Evolutionary conservation across 768 basidiomycete species (phyloP), one percentile per base, ranked within the genome.

Genomic region (Boletus speciosus): DNA sequence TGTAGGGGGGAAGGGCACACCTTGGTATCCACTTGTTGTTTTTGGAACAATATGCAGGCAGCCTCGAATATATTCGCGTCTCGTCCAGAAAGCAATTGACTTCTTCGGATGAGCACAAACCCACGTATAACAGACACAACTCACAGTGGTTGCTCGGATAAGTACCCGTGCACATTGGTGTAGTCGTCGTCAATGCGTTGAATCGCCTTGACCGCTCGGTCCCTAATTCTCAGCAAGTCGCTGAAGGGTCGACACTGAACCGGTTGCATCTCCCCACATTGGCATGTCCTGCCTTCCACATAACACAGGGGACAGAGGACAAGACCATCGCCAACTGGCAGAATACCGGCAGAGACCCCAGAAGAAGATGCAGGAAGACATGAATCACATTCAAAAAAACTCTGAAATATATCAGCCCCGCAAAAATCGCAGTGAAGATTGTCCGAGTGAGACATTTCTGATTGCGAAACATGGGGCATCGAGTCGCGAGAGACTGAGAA

Each of bases 351-450:
- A 8, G 60, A 55, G 27, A 4, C 44, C 37, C 21, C 38, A 19
- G 69, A 56, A 25, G 62, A 51, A 39, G 56, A 46, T 6, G 54
- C 25, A n/a, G 60, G 43, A 54, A 71, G 68, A 60, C 88, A 88
- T 1, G 59, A 54, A 2, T 66, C 63, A 63, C 90, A 93, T 65
- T 88, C 84, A 57, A 93, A 88, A 66, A 84, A 91, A 56, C 85
- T 84, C 58, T 90, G 84, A 59, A 92, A 93, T 55, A 93, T 80
- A 62, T 93, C 91, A 3, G 80, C 81, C 16, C 82, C 84, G 61
- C 91, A 93, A 65, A 90, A 92, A 64, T 93, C 90, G 62, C 91
- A 93, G 8, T 62, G 72, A 35, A 80, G 73, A 16, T 74, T 39
- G 47, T 69, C 71, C 6, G 49, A 40, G 29, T 67, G 58, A 32